phyloP scores from a whole-genome alignment of 306 rosid genomes.

The Citrullus mucosospermus region DNA sequence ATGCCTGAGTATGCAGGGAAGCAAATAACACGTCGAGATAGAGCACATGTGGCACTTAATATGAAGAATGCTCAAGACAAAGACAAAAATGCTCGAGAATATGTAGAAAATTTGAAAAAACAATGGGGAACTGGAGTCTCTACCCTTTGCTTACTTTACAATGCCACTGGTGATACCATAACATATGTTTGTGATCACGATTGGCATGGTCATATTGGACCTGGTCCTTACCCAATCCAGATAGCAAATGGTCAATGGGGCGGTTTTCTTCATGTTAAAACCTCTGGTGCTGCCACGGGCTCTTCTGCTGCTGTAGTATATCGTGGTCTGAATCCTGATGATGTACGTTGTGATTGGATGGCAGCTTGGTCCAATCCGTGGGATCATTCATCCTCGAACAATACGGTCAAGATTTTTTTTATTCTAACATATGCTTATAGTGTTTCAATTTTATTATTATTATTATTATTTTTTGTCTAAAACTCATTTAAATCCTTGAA shows the following conservation, averaged over 20 bases:
- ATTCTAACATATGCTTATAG: no score
- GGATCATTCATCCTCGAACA: background rate
- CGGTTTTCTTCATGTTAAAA: background rate
- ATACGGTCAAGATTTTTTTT: background rate
- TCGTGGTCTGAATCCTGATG: no score
- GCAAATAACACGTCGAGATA: background rate
- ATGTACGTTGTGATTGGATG: background rate
- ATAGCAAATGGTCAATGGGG: no score
- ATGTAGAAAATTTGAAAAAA: constrained; percentile 1
- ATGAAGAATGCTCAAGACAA: background rate
- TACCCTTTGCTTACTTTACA: background rate
- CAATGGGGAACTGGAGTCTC: background rate
- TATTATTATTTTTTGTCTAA: no score
- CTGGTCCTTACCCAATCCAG: no score
- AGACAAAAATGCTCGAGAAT: background rate
- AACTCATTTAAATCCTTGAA: no score
- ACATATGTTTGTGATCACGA: background rate
- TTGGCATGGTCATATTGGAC: no score
- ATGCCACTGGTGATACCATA: background rate
- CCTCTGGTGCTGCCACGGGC: background rate
- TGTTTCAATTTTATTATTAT: no score
- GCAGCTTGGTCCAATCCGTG: background rate
- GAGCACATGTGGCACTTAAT: background rate
- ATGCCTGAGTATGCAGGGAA: background rate
- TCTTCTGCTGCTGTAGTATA: background rate